These are phyloP conservation scores for Fusarium sp. DNA, from an alignment of 2,329 filamentous ascomycete genomes.

Conservation along the genomic window DNA sequence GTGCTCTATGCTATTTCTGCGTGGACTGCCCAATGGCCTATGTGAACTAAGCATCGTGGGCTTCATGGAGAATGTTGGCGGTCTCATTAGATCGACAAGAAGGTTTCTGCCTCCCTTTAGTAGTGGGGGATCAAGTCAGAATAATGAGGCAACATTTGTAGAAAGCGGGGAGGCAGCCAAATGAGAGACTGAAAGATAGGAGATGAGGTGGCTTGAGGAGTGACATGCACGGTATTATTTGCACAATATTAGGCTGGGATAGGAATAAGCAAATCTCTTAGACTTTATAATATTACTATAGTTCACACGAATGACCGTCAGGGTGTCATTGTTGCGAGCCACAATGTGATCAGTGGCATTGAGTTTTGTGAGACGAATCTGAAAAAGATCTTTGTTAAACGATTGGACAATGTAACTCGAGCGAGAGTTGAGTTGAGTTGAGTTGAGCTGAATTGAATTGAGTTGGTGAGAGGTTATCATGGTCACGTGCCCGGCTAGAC, in stretches of 20 bases:
- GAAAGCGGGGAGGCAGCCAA: slow-evolving; percentile 18
- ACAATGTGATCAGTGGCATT: background rate
- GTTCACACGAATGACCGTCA: background rate
- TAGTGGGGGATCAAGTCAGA: slow-evolving; percentile 16
- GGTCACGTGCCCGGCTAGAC: slow-evolving; percentile 35
- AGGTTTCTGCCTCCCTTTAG: slow-evolving; percentile 30
- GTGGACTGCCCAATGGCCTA: background rate
- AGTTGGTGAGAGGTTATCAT: background rate
- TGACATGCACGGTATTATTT: background rate
- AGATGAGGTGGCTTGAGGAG: slow-evolving; percentile 32
- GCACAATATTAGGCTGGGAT: background rate
- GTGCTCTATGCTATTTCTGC: background rate
- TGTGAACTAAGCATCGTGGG: background rate
- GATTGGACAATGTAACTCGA: background rate
- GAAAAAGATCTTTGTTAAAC: background rate
- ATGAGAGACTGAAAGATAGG: background rate
- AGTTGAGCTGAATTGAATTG: background rate
- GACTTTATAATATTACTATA: background rate
- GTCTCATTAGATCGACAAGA: background rate
- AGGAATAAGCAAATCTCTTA: slow-evolving; percentile 8
- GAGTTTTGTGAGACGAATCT: background rate
- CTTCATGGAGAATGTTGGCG: slow-evolving; percentile 10
- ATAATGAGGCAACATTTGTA: slow-evolving; percentile 23
- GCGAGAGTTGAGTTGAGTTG: background rate
- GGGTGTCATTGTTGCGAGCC: background rate